Conservation (phyloP, 176 grass and related monocot species). For the Musa acuminata region DNA sequence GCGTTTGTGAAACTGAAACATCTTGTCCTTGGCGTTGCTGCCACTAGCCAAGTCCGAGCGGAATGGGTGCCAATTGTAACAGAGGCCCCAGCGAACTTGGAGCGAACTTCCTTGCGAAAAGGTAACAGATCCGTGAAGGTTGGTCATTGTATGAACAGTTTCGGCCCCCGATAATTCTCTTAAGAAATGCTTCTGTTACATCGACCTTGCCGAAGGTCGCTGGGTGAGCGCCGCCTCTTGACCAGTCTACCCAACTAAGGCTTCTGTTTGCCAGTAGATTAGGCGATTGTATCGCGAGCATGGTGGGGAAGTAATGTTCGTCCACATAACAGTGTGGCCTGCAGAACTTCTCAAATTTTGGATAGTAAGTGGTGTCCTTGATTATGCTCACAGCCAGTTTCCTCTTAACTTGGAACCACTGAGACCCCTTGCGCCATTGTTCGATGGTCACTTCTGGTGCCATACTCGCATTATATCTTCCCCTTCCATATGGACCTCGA, state of each 20-base stretch:
- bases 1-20: background rate
- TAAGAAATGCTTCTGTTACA: constrained; percentile 62
- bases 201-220: constrained; percentile 80
- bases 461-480: constrained; percentile 78
- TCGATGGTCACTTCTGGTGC: constrained; percentile 68
- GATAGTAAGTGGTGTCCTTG: constrained; percentile 60
- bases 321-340: constrained; percentile 76
- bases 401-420: constrained; percentile 82
- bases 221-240: constrained; percentile 84
- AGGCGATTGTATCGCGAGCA: constrained; percentile 73
- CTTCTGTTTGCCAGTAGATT: constrained; percentile 72
- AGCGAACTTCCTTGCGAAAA: constrained; percentile 88
- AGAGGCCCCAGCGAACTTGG: constrained; percentile 68
- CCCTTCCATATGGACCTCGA: constrained; percentile 76
- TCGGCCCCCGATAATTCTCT: constrained; percentile 34
- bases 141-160: constrained; percentile 64
- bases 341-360: constrained; percentile 87
- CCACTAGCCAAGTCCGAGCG: constrained; percentile 39
- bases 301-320: constrained; percentile 92
- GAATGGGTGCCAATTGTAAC: constrained; percentile 47
- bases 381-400: constrained; percentile 48
- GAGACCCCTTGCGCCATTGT: constrained; percentile 92
- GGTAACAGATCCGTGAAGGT: constrained; percentile 50
- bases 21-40: background rate
- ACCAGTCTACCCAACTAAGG: constrained; percentile 90